Evolutionary conservation across 176 grass and related monocot genomes (phyloP), one percentile per base, ranked within the genome.

Genomic region (Areca catechu): DNA sequence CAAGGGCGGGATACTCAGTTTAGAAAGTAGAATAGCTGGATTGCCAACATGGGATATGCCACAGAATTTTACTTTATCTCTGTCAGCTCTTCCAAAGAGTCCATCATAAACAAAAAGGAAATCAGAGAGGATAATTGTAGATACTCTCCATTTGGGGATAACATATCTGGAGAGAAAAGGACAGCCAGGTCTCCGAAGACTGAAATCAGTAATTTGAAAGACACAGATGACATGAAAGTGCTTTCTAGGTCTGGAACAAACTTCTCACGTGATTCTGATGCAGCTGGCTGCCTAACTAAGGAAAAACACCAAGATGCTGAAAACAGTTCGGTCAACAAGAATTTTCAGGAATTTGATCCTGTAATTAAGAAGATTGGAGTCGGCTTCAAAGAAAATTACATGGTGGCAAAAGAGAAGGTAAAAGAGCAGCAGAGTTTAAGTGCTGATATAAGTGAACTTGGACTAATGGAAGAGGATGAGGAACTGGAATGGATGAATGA

Each of bases 401-500:
- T 72, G 57, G 18, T 50, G 25, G 70, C 70, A 15, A 72, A 72
- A 62, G 58, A 72, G n/a, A 72, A 62, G 48, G 50, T 29, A 4
- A 58, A 72, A 47, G 48, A 62, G 10, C 57, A 72, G 49, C 28
- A 48, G 43, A 21, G 7, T 72, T 72, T 72, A 60, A 20, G 19
- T 23, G 18, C 69, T 18, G 49, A 53, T 19, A 60, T 72, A 54
- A 62, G 25, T 62, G 57, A 62, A 62, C 49, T 62, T 25, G 49
- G 49, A 27, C 62, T 53, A 20, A 17, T 24, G 5, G 21, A 18
- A 30, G 27, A 29, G n/a, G 18, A 61, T 68, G 50, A 60, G 19
- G 63, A 67, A 60, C 63, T 76, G 29, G 73, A 76, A 60, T 76
- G 73, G 73, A 58, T 76, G 73, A 67, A 68, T 58, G 63, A 68